Base-by-base conservation (phyloP, 179 eudicot species). In the Gypsophila paniculata region DNA sequence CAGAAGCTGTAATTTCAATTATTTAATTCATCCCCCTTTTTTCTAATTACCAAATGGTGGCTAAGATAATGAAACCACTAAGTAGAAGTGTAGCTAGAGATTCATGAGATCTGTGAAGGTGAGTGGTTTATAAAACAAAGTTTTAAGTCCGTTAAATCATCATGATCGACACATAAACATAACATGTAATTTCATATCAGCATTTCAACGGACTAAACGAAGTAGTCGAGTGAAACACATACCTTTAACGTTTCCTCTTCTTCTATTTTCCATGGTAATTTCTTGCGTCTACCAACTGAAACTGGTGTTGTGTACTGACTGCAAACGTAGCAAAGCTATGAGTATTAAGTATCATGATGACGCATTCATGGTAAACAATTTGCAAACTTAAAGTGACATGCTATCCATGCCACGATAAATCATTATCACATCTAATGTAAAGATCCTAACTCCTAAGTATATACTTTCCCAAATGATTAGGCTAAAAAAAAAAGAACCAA, bases 211-310 rank as follows among this genome's bases (percentile, higher is more conserved):
- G 60, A 67, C 21, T 15, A 11, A 21, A 59, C 10, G 11, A 51
- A 67, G 42, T 15, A 11, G 10, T 52, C 6, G 19, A 54, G 11
- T 26, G 70, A 66, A 63, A 22, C 57, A 2, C 67, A 44, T 82
- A 90, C 91, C 93, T 68, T 77, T 2, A 90, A 72, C 83, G 77
- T 81, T 42, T 86, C 88, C 64, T 79, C 93, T 86, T 90, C 96
- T 68, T 90, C 87, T 65, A 52, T 52, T 26, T 77, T 82, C 96
- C 93, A 90, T 6, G 75, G 73, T 49, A 79, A 53, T 66, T 75
- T 86, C 46, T 51, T 83, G 25, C 87, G 88, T 74, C 78, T 85
- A 60, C 14, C 76, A 70, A 17, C 57, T 26, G 73, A 75, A 68
- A 72, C 21, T 11, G 66, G 25, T 9, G 85, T 63, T 9, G 85